A percentile compares a stretch with the other conserved stretches of the same genome.
phyloP scores from a whole-genome alignment of 2,329 filamentous ascomycete genomes.

The Alternaria atra region DNA sequence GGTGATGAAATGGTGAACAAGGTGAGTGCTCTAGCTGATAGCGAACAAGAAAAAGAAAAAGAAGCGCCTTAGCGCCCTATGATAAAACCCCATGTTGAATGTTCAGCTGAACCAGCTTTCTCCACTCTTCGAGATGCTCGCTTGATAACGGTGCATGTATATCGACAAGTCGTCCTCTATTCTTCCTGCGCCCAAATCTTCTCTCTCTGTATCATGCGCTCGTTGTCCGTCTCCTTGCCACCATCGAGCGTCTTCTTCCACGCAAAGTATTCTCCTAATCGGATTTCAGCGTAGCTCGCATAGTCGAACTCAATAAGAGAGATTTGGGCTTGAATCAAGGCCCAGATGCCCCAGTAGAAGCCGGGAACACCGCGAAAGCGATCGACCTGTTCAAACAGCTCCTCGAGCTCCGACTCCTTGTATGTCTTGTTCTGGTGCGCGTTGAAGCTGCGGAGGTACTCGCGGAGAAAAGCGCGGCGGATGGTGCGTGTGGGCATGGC shows the following conservation, averaged over 20 bases:
- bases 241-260: slow-evolving; percentile 82
- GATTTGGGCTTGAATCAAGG: slow-evolving; percentile 91
- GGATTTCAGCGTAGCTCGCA: slow-evolving; percentile 83
- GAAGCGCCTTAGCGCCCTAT: slow-evolving; percentile 4
- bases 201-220: slow-evolving; percentile 71
- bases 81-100: slow-evolving; percentile 13
- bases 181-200: slow-evolving; percentile 75
- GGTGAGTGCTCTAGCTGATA: slow-evolving; percentile 7
- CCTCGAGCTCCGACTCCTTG: slow-evolving; percentile 68
- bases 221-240: slow-evolving; percentile 67
- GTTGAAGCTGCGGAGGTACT: slow-evolving; percentile 80
- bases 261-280: slow-evolving; percentile 90
- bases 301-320: slow-evolving; percentile 98
- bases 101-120: slow-evolving; percentile 3
- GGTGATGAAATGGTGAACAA: neutral
- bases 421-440: slow-evolving; percentile 49
- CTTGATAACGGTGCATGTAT: neutral
- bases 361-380: slow-evolving; percentile 87
- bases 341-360: slow-evolving; percentile 93
- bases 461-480: slow-evolving; percentile 80
- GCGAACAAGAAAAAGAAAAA: slow-evolving; percentile 3
- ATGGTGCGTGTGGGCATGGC: slow-evolving; percentile 81
- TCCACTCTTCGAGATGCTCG: neutral
- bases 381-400: slow-evolving; percentile 83
- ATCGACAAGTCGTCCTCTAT: slow-evolving; percentile 13